Conservation (phyloP, 2,329 filamentous ascomycete genomes). For the Microdochium nivale region DNA sequence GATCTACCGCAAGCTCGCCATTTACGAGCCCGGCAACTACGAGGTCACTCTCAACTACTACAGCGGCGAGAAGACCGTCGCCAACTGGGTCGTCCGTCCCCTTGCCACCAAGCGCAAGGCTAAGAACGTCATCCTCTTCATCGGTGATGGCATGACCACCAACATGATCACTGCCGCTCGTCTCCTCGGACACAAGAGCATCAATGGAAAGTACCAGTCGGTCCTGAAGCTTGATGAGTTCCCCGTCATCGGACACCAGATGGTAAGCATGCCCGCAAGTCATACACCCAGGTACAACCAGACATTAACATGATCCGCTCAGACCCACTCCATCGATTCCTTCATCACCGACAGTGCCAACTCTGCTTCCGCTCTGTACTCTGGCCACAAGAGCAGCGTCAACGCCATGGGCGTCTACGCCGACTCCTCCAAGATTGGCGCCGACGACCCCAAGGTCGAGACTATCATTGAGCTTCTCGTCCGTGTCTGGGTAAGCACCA, state of each 20-base stretch:
- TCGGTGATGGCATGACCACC: conserved; percentile 63
- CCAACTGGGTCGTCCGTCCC: conserved; percentile 70
- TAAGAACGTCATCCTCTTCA: conserved; percentile 81
- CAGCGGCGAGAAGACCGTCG: conserved; percentile 59
- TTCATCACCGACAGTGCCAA: conserved; percentile 87
- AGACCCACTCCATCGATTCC: conserved; percentile 73
- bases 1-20: conserved; percentile 64
- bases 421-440: conserved; percentile 63
- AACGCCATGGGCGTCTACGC: conserved; percentile 75
- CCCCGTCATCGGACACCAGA: conserved; percentile 78
- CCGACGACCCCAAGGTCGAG: conserved; percentile 83
- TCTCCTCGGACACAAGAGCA: conserved; percentile 69
- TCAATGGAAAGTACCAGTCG: conserved; percentile 78
- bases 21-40: conserved; percentile 75
- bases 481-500: conserved; percentile 59
- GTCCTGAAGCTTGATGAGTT: conserved; percentile 73
- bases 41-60: conserved; percentile 70
- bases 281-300: background rate
- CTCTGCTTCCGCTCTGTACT: conserved; percentile 73
- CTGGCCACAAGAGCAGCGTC: conserved; percentile 75
- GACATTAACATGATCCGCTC: conserved; percentile 2
- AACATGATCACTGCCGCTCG: conserved; percentile 77
- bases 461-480: conserved; percentile 72
- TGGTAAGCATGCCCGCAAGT: conserved; percentile 32
- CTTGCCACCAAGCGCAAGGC: conserved; percentile 62